A percentile compares a stretch with the other conserved stretches of the same genome.
Conservation (phyloP, 805 yeast species). For the Yamadazyma nakazawae region DNA sequence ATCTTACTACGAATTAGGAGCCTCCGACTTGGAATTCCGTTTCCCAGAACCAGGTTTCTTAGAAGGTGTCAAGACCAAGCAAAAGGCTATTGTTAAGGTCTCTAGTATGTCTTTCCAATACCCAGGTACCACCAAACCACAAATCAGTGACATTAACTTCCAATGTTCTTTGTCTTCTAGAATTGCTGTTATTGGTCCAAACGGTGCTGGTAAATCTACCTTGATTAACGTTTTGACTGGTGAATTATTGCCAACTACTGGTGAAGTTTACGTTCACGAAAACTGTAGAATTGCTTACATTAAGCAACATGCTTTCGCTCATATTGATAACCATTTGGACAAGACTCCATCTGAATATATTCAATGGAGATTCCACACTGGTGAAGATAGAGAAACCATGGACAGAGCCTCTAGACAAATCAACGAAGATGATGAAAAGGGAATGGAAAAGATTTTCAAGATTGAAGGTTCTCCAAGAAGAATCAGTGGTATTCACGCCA, state of each 20-base stretch:
- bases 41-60: conserved; percentile 99
- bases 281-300: conserved; percentile 99
- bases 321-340: conserved; percentile 97
- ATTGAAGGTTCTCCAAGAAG: conserved; percentile 98
- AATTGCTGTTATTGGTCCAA: conserved; percentile 99
- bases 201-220: conserved; percentile 99
- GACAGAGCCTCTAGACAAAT: conserved; percentile 99
- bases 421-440: conserved; percentile 93
- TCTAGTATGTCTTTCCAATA: conserved; percentile 98
- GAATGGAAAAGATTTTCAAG: conserved; percentile 99
- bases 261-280: conserved; percentile 99
- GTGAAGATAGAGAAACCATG: conserved; percentile 99
- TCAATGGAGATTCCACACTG: conserved; percentile 99
- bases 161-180: conserved; percentile 99
- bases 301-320: conserved; percentile 99
- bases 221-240: conserved; percentile 98
- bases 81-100: conserved; percentile 99
- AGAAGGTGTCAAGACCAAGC: conserved; percentile 99
- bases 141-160: conserved; percentile 87
- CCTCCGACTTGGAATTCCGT: conserved; percentile 91
- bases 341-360: conserved; percentile 99
- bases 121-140: conserved; percentile 98
- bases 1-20: conserved; percentile 98
- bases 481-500: conserved; percentile 87
- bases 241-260: conserved; percentile 96